phyloP scores from a whole-genome alignment of 257 asterid species.

The Gentiana straminea region DNA sequence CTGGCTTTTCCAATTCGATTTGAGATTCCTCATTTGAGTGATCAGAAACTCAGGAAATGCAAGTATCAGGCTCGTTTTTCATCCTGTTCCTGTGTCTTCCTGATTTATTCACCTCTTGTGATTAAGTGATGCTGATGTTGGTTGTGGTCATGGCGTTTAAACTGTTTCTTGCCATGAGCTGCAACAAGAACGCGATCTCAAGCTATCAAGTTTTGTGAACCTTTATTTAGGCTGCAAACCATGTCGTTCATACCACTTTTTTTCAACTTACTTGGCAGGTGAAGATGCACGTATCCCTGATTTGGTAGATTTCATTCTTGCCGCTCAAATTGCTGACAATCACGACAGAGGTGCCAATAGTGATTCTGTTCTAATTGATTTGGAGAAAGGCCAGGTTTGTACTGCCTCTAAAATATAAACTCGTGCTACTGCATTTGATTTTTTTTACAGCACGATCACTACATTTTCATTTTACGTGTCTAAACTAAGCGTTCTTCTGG shows the following conservation, averaged over 20 bases:
- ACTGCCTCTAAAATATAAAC: neutral
- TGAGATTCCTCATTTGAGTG: too few relatives aligned
- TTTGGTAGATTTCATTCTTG: conserved; percentile 70
- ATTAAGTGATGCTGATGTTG: too few relatives aligned
- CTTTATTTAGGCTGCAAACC: too few relatives aligned
- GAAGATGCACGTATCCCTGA: conserved; percentile 48
- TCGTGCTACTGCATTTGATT: neutral
- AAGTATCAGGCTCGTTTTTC: too few relatives aligned
- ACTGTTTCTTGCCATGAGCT: neutral
- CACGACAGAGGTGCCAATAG: conserved; percentile 33
- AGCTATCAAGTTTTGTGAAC: neutral
- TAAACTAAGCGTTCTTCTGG: too few relatives aligned
- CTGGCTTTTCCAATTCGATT: too few relatives aligned
- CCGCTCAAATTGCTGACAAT: conserved; percentile 67
- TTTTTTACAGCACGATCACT: neutral
- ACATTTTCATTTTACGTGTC: too few relatives aligned
- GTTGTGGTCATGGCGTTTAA: too few relatives aligned
- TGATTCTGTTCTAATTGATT: conserved; percentile 22
- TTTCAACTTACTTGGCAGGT: conserved; percentile 37
- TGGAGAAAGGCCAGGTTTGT: conserved; percentile 40
- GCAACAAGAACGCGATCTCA: neutral
- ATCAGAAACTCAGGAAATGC: too few relatives aligned
- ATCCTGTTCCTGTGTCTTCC: too few relatives aligned
- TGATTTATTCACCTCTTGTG: too few relatives aligned
- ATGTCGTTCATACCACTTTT: conserved; percentile 6